Percentiles rank a stretch among this genome's conserved stretches.
phyloP scores from a whole-genome alignment of 192 early-diverging fungal genomes.

The Gamsiella multidivaricata region DNA sequence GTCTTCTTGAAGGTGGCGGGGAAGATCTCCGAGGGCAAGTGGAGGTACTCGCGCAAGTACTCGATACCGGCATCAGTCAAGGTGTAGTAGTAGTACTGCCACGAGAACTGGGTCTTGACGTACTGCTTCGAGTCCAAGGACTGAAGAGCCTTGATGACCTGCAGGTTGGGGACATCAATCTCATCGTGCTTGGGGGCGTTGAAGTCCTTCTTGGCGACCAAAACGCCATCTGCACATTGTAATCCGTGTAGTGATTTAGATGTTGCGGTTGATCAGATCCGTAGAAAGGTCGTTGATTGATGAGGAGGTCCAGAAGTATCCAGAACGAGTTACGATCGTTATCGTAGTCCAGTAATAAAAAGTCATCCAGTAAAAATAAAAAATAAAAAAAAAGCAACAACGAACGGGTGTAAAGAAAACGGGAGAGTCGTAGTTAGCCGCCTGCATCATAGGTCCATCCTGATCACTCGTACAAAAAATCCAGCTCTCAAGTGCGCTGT shows the following conservation, averaged over 20 bases:
- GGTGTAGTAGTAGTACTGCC: slow-evolving; percentile 99
- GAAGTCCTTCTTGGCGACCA: slow-evolving; percentile 99
- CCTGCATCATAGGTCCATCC: slow-evolving; percentile 36
- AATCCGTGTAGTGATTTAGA: slow-evolving; percentile 3
- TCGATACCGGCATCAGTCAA: slow-evolving; percentile 98
- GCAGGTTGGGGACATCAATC: slow-evolving; percentile 96
- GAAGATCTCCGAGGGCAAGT: slow-evolving; percentile 97
- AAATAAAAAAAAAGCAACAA: slow-evolving; percentile 46
- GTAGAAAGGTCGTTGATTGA: slow-evolving; percentile 10
- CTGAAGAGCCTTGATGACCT: slow-evolving; percentile 99
- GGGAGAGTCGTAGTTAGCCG: slow-evolving; percentile 7
- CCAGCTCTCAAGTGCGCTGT: slow-evolving; percentile 9
- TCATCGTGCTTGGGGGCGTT: slow-evolving; percentile 95
- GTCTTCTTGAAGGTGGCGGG: slow-evolving; percentile 98
- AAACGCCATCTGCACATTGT: slow-evolving; percentile 84
- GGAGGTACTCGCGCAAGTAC: slow-evolving; percentile 96
- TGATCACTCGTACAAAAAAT: slow-evolving; percentile 3
- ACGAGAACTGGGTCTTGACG: slow-evolving; percentile 98
- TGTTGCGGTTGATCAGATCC: neutral
- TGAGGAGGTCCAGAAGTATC: too few species aligned
- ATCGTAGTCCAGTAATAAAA: slow-evolving; percentile 4
- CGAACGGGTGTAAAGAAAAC: slow-evolving; percentile 15
- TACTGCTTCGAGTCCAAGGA: slow-evolving; percentile 92
- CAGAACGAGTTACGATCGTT: neutral
- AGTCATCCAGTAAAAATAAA: neutral